Conservation (phyloP, 306 rosid species). For the Crotalaria pallida region DNA sequence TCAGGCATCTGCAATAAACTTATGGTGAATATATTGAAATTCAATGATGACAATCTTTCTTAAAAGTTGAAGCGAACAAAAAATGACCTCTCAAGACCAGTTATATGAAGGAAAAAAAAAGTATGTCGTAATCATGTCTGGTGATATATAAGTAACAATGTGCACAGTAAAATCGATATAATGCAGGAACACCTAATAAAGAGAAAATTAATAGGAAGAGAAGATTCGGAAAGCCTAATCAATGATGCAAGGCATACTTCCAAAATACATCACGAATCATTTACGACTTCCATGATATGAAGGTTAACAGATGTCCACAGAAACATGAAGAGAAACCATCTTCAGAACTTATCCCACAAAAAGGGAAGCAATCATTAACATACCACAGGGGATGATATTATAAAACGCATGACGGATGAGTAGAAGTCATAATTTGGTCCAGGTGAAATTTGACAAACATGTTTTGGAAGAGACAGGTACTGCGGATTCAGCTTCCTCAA, state of each 20-base stretch:
- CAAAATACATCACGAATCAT: slow-evolving; percentile 13
- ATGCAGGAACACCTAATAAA: not conserved
- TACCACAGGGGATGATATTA: slow-evolving; percentile 91
- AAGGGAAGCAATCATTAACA: slow-evolving; percentile 20
- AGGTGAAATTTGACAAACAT: slow-evolving; percentile 76
- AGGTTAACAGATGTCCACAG: not conserved
- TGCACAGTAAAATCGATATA: not conserved
- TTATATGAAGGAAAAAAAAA: slow-evolving; percentile 6
- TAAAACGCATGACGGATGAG: slow-evolving; percentile 75
- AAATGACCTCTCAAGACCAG: not conserved
- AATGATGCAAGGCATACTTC: not conserved
- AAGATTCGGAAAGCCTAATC: not conserved
- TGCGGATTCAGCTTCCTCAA: slow-evolving; percentile 55
- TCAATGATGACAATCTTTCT: slow-evolving; percentile 8
- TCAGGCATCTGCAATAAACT: slow-evolving; percentile 83
- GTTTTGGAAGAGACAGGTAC: slow-evolving; percentile 70
- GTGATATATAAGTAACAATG: not conserved
- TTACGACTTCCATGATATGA: not conserved
- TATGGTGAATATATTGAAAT: slow-evolving; percentile 14
- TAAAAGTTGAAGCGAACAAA: slow-evolving; percentile 10
- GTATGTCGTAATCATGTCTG: not conserved
- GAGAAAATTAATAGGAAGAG: slow-evolving; percentile 2
- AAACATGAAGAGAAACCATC: slow-evolving; percentile 7
- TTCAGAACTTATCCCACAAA: not conserved
- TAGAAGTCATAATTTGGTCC: slow-evolving; percentile 85